Conservation (phyloP, 1,284 basidiomycete genomes). For the Coniophora puteana region DNA sequence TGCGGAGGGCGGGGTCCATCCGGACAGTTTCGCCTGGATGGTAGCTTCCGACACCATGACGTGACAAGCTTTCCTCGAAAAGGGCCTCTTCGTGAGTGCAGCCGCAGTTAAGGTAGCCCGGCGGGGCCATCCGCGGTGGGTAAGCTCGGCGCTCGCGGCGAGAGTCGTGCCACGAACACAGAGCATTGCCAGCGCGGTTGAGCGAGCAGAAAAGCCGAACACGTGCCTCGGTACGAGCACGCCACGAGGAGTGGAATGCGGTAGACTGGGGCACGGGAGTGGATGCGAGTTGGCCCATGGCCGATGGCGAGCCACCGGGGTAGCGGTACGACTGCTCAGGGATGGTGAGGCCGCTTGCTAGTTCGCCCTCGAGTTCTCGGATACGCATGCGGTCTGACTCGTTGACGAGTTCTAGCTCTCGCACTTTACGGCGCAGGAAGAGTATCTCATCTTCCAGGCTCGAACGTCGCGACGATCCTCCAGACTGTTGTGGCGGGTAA, state of each 20-base stretch:
- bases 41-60: constrained; percentile 75
- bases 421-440: constrained; percentile 34
- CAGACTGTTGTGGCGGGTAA: background rate
- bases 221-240: constrained; percentile 64
- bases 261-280: constrained; percentile 39
- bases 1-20: constrained; percentile 81
- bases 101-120: constrained; percentile 75
- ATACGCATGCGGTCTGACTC: constrained; percentile 42
- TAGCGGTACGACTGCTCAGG: constrained; percentile 14
- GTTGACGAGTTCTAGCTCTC: constrained; percentile 43
- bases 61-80: constrained; percentile 77
- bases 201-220: constrained; percentile 70
- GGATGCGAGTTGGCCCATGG: too few relatives aligned
- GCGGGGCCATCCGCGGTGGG: constrained; percentile 77
- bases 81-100: constrained; percentile 78
- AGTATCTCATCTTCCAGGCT: constrained; percentile 36
- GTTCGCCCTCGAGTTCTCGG: constrained; percentile 42
- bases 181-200: constrained; percentile 79
- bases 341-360: constrained; percentile 27
- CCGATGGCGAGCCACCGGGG: constrained; percentile 3
- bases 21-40: constrained; percentile 78
- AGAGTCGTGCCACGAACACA: constrained; percentile 85
- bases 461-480: too few relatives aligned
- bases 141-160: constrained; percentile 71
- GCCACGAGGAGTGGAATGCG: constrained; percentile 59